These are phyloP conservation scores for Erysiphe pulchra DNA, from an alignment of 2,329 filamentous ascomycete genomes.

Conservation along the genomic window DNA sequence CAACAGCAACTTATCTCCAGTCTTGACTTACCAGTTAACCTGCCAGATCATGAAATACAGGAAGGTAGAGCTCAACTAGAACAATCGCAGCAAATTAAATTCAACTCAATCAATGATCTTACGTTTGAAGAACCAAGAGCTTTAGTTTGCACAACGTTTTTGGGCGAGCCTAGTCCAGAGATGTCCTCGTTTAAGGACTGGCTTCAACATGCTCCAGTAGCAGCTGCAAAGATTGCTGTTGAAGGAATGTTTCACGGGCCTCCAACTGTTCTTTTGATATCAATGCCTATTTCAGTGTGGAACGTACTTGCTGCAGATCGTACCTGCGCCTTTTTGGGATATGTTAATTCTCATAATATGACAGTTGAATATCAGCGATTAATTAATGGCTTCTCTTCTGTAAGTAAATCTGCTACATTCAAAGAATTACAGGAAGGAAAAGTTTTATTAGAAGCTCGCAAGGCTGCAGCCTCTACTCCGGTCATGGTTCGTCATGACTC, in stretches of 20 bases:
- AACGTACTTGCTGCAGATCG: conserved; percentile 39
- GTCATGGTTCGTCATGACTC: conserved; percentile 18
- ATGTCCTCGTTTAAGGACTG: conserved; percentile 41
- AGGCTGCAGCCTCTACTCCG: conserved; percentile 13
- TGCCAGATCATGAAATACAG: conserved; percentile 9
- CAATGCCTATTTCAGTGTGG: conserved; percentile 38
- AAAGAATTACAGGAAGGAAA: conserved; percentile 31
- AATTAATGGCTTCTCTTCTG: conserved; percentile 19
- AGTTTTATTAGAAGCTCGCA: conserved; percentile 22
- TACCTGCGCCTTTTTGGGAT: conserved; percentile 38
- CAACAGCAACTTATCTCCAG: conserved; percentile 13
- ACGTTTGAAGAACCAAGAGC: conserved; percentile 35
- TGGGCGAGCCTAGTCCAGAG: conserved; percentile 36
- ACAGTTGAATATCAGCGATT: conserved; percentile 34
- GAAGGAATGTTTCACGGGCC: conserved; percentile 44
- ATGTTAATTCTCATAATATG: conserved; percentile 42
- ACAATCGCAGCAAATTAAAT: conserved; percentile 7
- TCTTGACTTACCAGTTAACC: conserved; percentile 9
- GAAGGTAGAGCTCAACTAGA: conserved; percentile 5
- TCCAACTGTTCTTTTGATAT: conserved; percentile 38
- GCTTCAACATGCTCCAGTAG: conserved; percentile 31
- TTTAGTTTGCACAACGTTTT: conserved; percentile 40
- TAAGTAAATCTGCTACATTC: conserved; percentile 18
- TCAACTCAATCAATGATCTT: conserved; percentile 19
- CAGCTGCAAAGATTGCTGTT: conserved; percentile 31